Evolutionary conservation across 2,329 filamentous ascomycete species (phyloP).

Genomic region (Aspergillus neotritici): DNA sequence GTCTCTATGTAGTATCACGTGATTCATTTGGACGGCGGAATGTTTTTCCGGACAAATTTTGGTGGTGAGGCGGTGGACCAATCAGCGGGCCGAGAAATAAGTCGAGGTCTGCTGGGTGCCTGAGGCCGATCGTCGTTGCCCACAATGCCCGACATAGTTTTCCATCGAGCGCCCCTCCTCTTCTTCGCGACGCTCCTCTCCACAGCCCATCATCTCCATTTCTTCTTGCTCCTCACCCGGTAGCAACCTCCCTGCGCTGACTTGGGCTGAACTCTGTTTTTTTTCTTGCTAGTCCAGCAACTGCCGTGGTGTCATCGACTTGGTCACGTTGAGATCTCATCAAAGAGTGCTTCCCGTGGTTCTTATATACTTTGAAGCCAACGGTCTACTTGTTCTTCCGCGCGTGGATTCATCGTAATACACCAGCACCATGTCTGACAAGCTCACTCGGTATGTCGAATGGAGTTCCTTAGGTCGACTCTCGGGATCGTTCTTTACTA

Average conservation of each 20-base stretch:
- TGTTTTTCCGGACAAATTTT: conserved; percentile 9
- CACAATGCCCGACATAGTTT: conserved; percentile 24
- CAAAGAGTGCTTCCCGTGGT: conserved; percentile 6
- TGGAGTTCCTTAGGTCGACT: background rate
- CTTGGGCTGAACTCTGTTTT: conserved; percentile 9
- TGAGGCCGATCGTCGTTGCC: conserved; percentile 17
- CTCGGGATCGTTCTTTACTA: conserved; percentile 13
- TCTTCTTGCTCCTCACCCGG: conserved; percentile 9
- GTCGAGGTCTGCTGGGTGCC: conserved; percentile 9
- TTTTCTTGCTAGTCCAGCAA: conserved; percentile 9
- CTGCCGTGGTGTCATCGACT: conserved; percentile 12
- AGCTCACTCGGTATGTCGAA: conserved; percentile 74
- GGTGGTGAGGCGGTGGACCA: conserved; percentile 7
- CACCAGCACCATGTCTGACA: conserved; percentile 70
- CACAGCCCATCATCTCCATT: conserved; percentile 8
- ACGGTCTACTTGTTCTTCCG: conserved; percentile 1
- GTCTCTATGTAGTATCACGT: conserved; percentile 9
- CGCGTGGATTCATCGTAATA: conserved; percentile 13
- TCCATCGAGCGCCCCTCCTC: conserved; percentile 20
- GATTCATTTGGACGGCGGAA: conserved; percentile 3
- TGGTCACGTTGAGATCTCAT: conserved; percentile 3
- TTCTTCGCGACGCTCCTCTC: background rate
- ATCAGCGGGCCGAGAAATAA: conserved; percentile 18
- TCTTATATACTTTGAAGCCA: conserved; percentile 4
- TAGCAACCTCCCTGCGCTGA: conserved; percentile 12